These are phyloP conservation scores for Ophioceras dolichostomum DNA, from an alignment of 2,329 filamentous ascomycete genomes.

Conservation along the genomic window DNA sequence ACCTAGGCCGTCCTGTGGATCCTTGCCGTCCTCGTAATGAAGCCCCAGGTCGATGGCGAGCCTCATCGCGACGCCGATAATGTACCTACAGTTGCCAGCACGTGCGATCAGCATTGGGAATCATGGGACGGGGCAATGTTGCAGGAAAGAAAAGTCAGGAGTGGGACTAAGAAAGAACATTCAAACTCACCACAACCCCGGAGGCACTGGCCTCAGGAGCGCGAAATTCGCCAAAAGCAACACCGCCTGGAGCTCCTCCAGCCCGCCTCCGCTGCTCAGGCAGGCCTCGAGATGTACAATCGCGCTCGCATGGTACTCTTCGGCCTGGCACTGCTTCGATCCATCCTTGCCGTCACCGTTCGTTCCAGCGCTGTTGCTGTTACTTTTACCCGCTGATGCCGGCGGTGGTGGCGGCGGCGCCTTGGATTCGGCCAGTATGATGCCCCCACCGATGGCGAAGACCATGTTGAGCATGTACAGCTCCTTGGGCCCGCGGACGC, in stretches of 20 bases:
- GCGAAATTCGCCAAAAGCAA: slow-evolving; percentile 85
- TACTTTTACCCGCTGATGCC: slow-evolving; percentile 7
- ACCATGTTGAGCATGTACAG: slow-evolving; percentile 96
- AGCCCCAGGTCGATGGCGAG: slow-evolving; percentile 84
- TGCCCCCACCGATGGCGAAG: slow-evolving; percentile 88
- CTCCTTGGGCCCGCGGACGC: slow-evolving; percentile 61
- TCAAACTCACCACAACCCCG: slow-evolving; percentile 90
- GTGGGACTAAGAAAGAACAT: slow-evolving; percentile 21
- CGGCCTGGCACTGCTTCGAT: slow-evolving; percentile 56
- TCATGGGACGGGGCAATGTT: too few relatives aligned
- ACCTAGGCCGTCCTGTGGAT: slow-evolving; percentile 46
- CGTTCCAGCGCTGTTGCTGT: too few relatives aligned
- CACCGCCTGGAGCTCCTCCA: slow-evolving; percentile 92
- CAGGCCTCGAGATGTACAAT: slow-evolving; percentile 87
- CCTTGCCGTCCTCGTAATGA: slow-evolving; percentile 79
- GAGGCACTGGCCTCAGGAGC: slow-evolving; percentile 78
- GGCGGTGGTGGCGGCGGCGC: slow-evolving; percentile 14
- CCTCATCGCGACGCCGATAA: slow-evolving; percentile 84
- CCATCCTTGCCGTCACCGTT: background rate
- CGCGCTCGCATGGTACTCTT: slow-evolving; percentile 92
- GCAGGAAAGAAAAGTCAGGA: too few relatives aligned
- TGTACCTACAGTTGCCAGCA: slow-evolving; percentile 68
- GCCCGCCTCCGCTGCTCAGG: slow-evolving; percentile 72
- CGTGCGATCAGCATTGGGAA: too few relatives aligned
- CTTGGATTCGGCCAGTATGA: slow-evolving; percentile 64